Base-by-base conservation (phyloP, 495 filamentous ascomycete genomes). In the Penicillium cosmopolitanum region DNA sequence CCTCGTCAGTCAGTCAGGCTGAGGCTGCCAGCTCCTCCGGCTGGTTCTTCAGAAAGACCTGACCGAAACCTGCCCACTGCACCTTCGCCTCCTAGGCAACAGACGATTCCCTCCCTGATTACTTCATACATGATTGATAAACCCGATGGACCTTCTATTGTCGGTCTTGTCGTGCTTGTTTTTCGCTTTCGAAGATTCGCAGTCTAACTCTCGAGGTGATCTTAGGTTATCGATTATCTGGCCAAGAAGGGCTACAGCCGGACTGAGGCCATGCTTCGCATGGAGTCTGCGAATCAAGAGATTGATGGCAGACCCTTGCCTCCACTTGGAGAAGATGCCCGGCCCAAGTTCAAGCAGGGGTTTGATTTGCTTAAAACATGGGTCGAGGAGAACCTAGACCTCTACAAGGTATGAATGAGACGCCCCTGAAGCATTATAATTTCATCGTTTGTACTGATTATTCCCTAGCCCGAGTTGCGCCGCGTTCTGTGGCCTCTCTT, bases 181-280 rank as follows among this genome's bases (percentile, higher is more conserved):
- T 44, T 16, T 44, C 9, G 42, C 16, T 18, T 44, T 19, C n/a
- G 19, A 19, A 51, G 11, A 5, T 18, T 44, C 23, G 23, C 16
- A 48, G 21, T 33, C 57, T 66, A 33, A 67, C 50, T 8, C 31
- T 47, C 16, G 50, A 44, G 31, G 16, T 38, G 55, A 43, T 38
- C 9, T 25, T 62, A 96, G 93, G 93, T 98, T 34, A 95, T 97
- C 19, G 95, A 98, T 64, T 98, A 98, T 71, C 78, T 98, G 12
- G 85, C 89, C 50, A 98, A 98, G 75, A 97, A 97, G 67, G 95
- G 95, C 2, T 98, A 97, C 71, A 91, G 83, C 48, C 86, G 89
- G 21, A 98, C 95, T 1, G 95, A 98, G 68, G 91, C 94, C 13
- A 93, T 92, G 78, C 88, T 98, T 46, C 87, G 96, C 13, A 87